Evolutionary conservation across 1,284 basidiomycete genomes (phyloP).

Genomic region (Leccinum griseonigrum): DNA sequence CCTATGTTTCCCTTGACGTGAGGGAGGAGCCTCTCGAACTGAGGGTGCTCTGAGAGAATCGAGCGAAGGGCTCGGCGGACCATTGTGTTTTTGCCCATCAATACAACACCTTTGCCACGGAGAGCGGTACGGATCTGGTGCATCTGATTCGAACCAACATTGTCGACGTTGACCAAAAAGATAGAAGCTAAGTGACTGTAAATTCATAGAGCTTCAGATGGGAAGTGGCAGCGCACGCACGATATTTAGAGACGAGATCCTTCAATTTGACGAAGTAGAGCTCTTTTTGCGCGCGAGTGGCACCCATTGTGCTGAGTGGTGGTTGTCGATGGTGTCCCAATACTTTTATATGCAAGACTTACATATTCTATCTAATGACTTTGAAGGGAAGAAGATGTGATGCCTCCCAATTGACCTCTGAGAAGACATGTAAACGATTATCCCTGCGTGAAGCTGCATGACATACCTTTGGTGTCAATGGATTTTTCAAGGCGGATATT

Average conservation of each 20-base stretch:
- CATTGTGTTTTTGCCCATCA: conserved; percentile 99
- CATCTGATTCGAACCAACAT: conserved; percentile 99
- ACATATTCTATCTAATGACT: conserved; percentile 25
- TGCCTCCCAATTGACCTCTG: conserved; percentile 90
- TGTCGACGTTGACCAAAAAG: conserved; percentile 99
- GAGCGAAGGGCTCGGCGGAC: conserved; percentile 95
- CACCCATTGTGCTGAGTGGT: conserved; percentile 74
- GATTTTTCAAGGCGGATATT: conserved; percentile 79
- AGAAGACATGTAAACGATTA: conserved; percentile 13
- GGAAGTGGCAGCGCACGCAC: conserved; percentile 47
- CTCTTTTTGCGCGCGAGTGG: conserved; percentile 87
- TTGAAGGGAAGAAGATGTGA: conserved; percentile 40
- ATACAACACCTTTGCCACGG: conserved; percentile 93
- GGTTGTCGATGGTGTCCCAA: background rate
- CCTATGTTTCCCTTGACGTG: conserved; percentile 98
- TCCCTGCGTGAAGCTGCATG: background rate
- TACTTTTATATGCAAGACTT: conserved; percentile 6
- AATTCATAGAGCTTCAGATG: conserved; percentile 3
- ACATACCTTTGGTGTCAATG: conserved; percentile 71
- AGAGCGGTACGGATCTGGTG: conserved; percentile 97
- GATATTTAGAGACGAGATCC: conserved; percentile 88
- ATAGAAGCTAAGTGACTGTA: conserved; percentile 70
- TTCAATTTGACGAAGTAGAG: conserved; percentile 94
- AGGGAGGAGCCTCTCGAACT: conserved; percentile 95
- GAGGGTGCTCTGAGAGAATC: conserved; percentile 86